These are phyloP conservation scores for Linnemannia zychae DNA, from an alignment of 192 early-diverging fungal species.

Conservation along the genomic window DNA sequence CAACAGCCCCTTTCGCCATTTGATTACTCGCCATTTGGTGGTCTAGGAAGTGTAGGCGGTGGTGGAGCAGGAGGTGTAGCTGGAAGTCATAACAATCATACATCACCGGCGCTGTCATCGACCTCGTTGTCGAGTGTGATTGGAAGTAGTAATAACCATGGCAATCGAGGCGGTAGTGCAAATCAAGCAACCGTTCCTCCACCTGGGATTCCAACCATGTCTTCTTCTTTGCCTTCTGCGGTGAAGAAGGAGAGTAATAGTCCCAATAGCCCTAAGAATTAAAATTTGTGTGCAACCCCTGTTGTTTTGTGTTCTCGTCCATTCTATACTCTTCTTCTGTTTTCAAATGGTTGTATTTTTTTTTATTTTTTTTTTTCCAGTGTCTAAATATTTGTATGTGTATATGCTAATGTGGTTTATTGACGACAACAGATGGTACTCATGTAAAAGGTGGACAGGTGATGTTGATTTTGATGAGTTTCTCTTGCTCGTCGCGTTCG, in stretches of 20 bases:
- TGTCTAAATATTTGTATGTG: no score
- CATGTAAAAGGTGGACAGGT: no score
- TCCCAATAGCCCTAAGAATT: neutral
- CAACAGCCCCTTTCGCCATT: slow-evolving; percentile 36
- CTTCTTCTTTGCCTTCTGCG: neutral
- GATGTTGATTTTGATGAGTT: no score
- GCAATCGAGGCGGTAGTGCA: neutral
- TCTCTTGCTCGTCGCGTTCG: no score
- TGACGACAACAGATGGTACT: no score
- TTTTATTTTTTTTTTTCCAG: no score
- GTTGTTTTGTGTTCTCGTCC: neutral
- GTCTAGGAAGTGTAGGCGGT: slow-evolving; percentile 16
- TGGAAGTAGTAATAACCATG: neutral
- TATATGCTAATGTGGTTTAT: no score
- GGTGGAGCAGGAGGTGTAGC: neutral
- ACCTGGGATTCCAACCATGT: slow-evolving; percentile 2
- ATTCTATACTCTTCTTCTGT: neutral
- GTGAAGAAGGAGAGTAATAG: slow-evolving; percentile 27
- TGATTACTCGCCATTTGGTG: slow-evolving; percentile 36
- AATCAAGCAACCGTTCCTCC: neutral
- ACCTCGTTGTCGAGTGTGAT: neutral
- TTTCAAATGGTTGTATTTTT: neutral
- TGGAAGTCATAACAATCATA: neutral
- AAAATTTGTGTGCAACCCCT: slow-evolving; percentile 3
- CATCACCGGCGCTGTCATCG: slow-evolving; percentile 9